phyloP scores from a whole-genome alignment of 2,329 filamentous ascomycete genomes.

The Cercospora citrullina region DNA sequence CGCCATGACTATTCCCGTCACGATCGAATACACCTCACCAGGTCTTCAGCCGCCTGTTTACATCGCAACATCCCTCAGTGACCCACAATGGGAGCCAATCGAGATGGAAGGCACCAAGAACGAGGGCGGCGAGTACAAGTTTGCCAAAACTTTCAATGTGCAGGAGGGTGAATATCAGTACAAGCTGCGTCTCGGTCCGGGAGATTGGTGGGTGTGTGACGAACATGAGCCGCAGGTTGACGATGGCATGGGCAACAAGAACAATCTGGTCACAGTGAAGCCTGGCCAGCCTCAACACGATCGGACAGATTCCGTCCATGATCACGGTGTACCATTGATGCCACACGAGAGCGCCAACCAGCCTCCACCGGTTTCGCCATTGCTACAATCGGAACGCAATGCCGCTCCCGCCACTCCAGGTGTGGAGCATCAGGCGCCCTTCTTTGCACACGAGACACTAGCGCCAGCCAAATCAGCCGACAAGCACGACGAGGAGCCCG shows the following conservation, averaged over 20 bases:
- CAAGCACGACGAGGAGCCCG: slow-evolving; percentile 17
- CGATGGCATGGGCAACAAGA: slow-evolving; percentile 55
- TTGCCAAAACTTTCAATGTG: slow-evolving; percentile 57
- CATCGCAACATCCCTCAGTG: slow-evolving; percentile 67
- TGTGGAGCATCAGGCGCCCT: slow-evolving; percentile 28
- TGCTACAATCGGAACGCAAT: slow-evolving; percentile 10
- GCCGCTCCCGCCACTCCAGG: not conserved
- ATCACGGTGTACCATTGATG: slow-evolving; percentile 16
- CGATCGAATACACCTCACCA: slow-evolving; percentile 61
- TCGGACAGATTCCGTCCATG: slow-evolving; percentile 15
- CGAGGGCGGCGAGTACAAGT: slow-evolving; percentile 56
- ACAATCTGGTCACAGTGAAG: slow-evolving; percentile 50
- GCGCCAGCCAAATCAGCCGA: slow-evolving; percentile 11
- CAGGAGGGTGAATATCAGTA: slow-evolving; percentile 66
- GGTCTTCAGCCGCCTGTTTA: slow-evolving; percentile 67
- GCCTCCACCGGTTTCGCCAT: slow-evolving; percentile 3
- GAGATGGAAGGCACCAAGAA: slow-evolving; percentile 61
- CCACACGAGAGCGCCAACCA: slow-evolving; percentile 12
- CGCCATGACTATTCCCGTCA: slow-evolving; percentile 47
- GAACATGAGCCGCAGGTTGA: slow-evolving; percentile 58
- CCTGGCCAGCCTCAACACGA: slow-evolving; percentile 16
- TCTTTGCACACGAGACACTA: slow-evolving; percentile 39
- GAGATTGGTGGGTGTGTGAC: slow-evolving; percentile 70
- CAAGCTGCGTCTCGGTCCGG: slow-evolving; percentile 68
- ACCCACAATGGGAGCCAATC: slow-evolving; percentile 64